These are phyloP conservation scores for Prunus campanulata DNA, from an alignment of 306 rosid species.

Conservation along the genomic window DNA sequence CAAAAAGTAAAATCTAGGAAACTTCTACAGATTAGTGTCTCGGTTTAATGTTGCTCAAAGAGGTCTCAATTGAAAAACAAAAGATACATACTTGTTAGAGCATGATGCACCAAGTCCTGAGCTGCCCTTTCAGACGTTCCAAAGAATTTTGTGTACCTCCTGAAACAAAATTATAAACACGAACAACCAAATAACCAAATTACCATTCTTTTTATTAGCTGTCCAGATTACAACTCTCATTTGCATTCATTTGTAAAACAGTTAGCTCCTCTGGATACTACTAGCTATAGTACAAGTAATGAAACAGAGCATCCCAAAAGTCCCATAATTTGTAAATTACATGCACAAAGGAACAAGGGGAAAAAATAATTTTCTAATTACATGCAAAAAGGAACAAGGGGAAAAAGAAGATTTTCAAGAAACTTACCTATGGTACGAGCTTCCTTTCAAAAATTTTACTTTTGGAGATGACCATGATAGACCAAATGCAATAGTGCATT, in stretches of 20 bases:
- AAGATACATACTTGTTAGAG: constrained; percentile 68
- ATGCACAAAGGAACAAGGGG: neutral
- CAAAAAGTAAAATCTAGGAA: neutral
- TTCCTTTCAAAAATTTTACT: constrained; percentile 84
- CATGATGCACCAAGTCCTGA: constrained; percentile 79
- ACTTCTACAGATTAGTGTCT: neutral
- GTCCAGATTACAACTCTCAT: neutral
- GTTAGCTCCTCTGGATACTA: neutral
- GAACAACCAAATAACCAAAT: neutral
- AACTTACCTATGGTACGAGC: constrained; percentile 73
- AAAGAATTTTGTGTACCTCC: constrained; percentile 95
- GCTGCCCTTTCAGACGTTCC: constrained; percentile 94
- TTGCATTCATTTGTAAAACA: neutral
- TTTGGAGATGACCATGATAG: constrained; percentile 98
- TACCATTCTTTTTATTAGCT: neutral
- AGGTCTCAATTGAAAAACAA: constrained; percentile 21
- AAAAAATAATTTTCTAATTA: no score
- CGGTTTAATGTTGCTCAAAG: neutral
- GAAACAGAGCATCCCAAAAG: neutral
- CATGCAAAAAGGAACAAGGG: constrained; percentile 17
- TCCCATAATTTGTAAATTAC: neutral
- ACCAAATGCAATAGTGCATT: constrained; percentile 87
- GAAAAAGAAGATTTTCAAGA: neutral
- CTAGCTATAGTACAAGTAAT: neutral
- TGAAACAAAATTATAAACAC: constrained; percentile 39